A percentile compares a stretch with the other conserved stretches of the same genome.
These are phyloP conservation scores for Diaporthe velutina DNA, from an alignment of 2,329 filamentous ascomycete species.

Conservation along the genomic window DNA sequence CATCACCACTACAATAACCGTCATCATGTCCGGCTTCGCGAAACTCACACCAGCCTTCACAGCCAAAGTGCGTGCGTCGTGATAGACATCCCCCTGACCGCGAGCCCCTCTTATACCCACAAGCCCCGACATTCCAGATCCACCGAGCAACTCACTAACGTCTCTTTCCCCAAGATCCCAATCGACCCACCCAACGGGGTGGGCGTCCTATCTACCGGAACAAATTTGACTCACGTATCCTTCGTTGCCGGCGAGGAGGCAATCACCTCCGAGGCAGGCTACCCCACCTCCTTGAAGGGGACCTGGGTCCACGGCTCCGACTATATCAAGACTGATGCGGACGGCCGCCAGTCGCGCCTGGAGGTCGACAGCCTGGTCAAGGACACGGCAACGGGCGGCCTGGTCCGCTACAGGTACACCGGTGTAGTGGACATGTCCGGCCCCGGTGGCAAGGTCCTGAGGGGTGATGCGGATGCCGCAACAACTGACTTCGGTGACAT, in stretches of 20 bases:
- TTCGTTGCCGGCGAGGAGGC: conserved; percentile 45
- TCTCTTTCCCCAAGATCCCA: conserved; percentile 43
- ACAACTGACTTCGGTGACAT: conserved; percentile 55
- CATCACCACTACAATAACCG: not conserved
- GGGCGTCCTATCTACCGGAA: conserved; percentile 47
- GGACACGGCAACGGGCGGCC: conserved; percentile 47
- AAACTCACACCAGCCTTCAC: conserved; percentile 58
- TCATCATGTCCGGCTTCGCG: conserved; percentile 52
- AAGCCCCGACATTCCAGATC: not conserved
- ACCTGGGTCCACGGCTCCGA: conserved; percentile 55
- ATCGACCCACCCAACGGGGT: conserved; percentile 47
- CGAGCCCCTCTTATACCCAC: not conserved
- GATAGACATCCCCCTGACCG: not conserved
- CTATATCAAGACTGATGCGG: conserved; percentile 55
- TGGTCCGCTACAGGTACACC: conserved; percentile 53
- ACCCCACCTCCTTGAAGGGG: conserved; percentile 54
- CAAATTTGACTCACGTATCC: conserved; percentile 47
- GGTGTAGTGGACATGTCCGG: conserved; percentile 51
- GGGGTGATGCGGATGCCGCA: conserved; percentile 50
- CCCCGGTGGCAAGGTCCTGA: conserved; percentile 50
- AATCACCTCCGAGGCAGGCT: conserved; percentile 52
- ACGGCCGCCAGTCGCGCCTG: conserved; percentile 52
- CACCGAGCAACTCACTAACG: conserved; percentile 3
- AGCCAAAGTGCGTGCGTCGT: conserved; percentile 45
- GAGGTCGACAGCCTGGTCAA: conserved; percentile 54